These are phyloP conservation scores for Oryza meyeriana DNA, from an alignment of 176 grass and related monocot species.

Conservation along the genomic window DNA sequence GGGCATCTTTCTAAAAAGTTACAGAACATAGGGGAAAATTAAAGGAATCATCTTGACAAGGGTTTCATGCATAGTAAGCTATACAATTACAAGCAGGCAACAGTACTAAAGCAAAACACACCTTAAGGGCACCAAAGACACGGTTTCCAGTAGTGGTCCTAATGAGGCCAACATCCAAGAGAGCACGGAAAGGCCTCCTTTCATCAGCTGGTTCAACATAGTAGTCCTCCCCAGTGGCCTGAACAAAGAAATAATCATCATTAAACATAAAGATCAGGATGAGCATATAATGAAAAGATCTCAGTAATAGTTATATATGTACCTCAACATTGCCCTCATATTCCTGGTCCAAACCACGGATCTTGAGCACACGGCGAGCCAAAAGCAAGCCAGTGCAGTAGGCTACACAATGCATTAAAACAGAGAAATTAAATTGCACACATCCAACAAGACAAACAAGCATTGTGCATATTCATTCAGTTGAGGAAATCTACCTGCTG, in stretches of 20 bases:
- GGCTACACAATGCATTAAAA: slow-evolving; percentile 27
- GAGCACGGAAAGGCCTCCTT: slow-evolving; percentile 83
- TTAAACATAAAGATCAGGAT: background rate
- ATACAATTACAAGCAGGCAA: background rate
- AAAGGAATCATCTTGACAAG: too few relatives aligned
- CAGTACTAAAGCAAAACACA: slow-evolving; percentile 7
- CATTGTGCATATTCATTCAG: background rate
- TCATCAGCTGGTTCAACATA: slow-evolving; percentile 73
- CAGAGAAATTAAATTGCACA: background rate
- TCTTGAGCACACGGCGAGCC: slow-evolving; percentile 73
- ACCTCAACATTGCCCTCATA: slow-evolving; percentile 89
- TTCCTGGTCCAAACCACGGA: slow-evolving; percentile 57
- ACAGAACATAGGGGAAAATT: too few relatives aligned
- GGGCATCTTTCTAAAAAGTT: too few relatives aligned
- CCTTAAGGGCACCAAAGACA: slow-evolving; percentile 89
- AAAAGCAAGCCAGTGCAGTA: slow-evolving; percentile 86
- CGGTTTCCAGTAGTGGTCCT: slow-evolving; percentile 82
- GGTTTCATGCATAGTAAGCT: background rate
- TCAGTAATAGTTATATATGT: background rate
- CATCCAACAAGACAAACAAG: background rate
- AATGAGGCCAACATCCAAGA: slow-evolving; percentile 79
- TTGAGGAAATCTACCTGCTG: slow-evolving; percentile 42
- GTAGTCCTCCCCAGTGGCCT: slow-evolving; percentile 85
- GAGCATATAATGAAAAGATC: background rate
- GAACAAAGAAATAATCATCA: background rate